Percentiles rank a stretch among this genome's conserved stretches.
Conservation (phyloP, 2,329 filamentous ascomycete species). For the Cladosporium sp. region DNA sequence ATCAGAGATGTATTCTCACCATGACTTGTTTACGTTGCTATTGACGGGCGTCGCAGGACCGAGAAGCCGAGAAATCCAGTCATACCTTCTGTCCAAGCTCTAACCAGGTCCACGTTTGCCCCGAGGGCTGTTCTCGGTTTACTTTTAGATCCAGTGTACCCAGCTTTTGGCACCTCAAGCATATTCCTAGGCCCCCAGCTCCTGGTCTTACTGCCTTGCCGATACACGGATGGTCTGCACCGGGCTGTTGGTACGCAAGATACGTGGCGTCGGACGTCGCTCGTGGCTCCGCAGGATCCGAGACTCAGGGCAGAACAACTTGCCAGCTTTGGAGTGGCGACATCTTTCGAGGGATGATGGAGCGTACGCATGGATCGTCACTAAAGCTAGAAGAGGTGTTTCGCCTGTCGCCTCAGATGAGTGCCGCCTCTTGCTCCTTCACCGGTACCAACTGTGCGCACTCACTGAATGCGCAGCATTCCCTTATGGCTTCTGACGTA, state of each 20-base stretch:
- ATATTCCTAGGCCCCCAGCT: background rate
- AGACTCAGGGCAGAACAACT: background rate
- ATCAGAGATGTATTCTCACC: background rate
- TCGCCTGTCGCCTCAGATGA: background rate
- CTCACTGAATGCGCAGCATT: background rate
- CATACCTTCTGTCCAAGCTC: background rate
- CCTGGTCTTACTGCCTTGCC: background rate
- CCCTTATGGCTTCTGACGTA: background rate
- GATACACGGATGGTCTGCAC: background rate
- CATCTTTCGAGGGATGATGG: background rate
- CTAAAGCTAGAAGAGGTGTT: background rate
- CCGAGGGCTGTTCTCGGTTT: background rate
- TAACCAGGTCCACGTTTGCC: background rate
- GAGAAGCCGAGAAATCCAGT: background rate
- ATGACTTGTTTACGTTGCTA: background rate
- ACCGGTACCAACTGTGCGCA: background rate
- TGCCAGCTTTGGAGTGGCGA: background rate
- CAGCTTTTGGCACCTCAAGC: background rate
- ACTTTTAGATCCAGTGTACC: background rate
- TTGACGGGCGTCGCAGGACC: background rate
- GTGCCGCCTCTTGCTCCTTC: background rate
- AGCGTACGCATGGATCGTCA: background rate
- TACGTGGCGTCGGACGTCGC: background rate
- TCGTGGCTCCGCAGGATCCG: background rate
- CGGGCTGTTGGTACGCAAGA: background rate